Evolutionary conservation across 2,329 filamentous ascomycete species (phyloP), one percentile per base, ranked within the genome.

Genomic region (Aspergillus phoenicis): DNA sequence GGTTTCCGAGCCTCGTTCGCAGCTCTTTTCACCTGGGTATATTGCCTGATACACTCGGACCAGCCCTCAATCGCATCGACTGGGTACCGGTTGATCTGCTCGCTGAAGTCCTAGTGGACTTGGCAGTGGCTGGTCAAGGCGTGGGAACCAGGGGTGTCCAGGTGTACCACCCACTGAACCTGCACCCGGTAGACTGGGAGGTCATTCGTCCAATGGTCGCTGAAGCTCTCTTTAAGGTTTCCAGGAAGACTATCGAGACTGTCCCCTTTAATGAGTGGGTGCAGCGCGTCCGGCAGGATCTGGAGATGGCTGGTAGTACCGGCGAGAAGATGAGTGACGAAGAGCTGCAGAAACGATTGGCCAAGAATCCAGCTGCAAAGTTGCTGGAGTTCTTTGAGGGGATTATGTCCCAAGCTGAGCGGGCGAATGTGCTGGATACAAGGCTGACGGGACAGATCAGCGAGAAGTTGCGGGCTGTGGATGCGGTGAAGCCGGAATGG

Each of bases 1-100:
- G 78, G 67, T 71, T 82, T 5, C 75, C 79, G 2, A 77, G 73
- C 64, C 72, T 83, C 24, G 66, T 82, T 4, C 60, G 75, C 4
- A 79, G 75, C 55, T 79, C 78, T 0, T 63, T 73, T 5, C 68
- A 75, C 8, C 64, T 81, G 1, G 72, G 75, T 0, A 68, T 67
- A 4, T 47, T 83, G 0, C 81, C 81, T 0, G 66, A 71, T 3
- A 63, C 69, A 5, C 64, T 83, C 4, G 77, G 76, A 1, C 38
- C 67, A 1, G 65, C 62, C 6, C 66, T 77, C 17, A 66, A 68
- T 4, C 62, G 62, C 1, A 68, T 82, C 2, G 77, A 81, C 55
- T 83, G 80, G 80, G 62, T 83, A 2, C 81, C 81, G 0, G 73
- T 80, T 10, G 80, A 83, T 52, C 33, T 75, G 0, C 69, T 80